Evolutionary conservation across 106 monocot species (phyloP).

Genomic region (Platanthera zijinensis): DNA sequence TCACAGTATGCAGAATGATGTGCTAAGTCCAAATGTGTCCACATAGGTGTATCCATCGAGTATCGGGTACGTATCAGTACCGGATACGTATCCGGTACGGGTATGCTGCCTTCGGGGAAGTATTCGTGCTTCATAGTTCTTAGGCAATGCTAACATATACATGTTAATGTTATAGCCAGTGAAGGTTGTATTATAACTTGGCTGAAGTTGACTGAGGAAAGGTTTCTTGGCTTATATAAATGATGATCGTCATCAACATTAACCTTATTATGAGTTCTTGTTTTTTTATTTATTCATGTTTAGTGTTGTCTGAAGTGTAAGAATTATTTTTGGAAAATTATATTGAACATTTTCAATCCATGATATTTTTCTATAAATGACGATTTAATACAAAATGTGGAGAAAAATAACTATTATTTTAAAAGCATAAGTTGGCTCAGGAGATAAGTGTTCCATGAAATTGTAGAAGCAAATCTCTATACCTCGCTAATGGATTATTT

Average conservation of each 20-base stretch:
- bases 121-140: too few relatives aligned
- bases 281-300: too few relatives aligned
- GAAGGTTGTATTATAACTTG: not conserved
- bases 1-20: too few relatives aligned
- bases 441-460: not conserved
- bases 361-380: not conserved
- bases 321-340: too few relatives aligned
- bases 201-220: not conserved
- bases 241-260: too few relatives aligned
- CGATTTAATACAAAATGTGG: not conserved
- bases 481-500: not conserved
- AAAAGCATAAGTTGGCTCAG: not conserved
- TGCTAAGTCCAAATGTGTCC: too few relatives aligned
- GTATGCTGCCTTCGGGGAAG: too few relatives aligned
- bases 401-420: not conserved
- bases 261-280: not conserved
- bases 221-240: not conserved
- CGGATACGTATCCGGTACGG: too few relatives aligned
- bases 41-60: too few relatives aligned
- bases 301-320: too few relatives aligned
- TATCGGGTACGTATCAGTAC: too few relatives aligned
- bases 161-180: not conserved
- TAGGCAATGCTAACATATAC: not conserved
- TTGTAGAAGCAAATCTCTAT: not conserved
- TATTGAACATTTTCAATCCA: too few relatives aligned